Conservation (phyloP, 177 flowering plant species). For the Vitis hybrid region DNA sequence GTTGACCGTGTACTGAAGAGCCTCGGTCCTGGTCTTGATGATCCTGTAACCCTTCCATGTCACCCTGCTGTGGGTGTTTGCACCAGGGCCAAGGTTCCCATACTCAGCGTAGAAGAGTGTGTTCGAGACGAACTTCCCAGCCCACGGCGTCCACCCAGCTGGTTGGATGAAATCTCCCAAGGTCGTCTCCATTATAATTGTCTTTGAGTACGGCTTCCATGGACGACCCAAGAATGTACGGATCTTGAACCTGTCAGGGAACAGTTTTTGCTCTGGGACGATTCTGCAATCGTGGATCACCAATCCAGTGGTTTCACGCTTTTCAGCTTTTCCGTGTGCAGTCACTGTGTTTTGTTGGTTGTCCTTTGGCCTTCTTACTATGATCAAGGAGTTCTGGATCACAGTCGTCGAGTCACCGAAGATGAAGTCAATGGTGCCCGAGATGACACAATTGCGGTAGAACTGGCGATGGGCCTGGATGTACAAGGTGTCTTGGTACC, state of each 20-base stretch:
- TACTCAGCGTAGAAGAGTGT: conserved; percentile 46
- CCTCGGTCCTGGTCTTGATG: conserved; percentile 24
- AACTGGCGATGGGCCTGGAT: too few relatives aligned
- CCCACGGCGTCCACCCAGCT: conserved; percentile 47
- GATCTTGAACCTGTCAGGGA: conserved; percentile 21
- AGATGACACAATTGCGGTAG: too few relatives aligned
- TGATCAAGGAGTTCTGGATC: conserved; percentile 48
- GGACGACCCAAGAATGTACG: conserved; percentile 59
- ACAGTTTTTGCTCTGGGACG: conserved; percentile 37
- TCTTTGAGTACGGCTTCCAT: conserved; percentile 50
- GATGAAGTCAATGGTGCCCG: conserved; percentile 39
- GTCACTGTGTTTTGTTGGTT: conserved; percentile 40
- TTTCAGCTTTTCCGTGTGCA: conserved; percentile 37
- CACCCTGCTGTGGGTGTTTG: conserved; percentile 32
- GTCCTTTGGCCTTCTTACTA: conserved; percentile 34
- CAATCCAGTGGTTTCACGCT: conserved; percentile 30
- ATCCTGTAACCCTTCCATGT: conserved; percentile 39
- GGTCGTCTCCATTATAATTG: conserved; percentile 45
- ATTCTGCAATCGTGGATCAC: conserved; percentile 62
- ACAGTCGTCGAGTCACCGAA: conserved; percentile 42
- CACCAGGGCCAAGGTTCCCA: conserved; percentile 50
- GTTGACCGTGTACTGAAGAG: conserved; percentile 31
- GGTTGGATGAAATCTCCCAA: conserved; percentile 47
- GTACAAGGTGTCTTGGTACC: too few relatives aligned
- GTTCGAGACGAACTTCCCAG: conserved; percentile 21